Percentiles rank a stretch among this genome's conserved stretches.
These are phyloP conservation scores for Pythium dissimile DNA, from an alignment of 352 stramenopile genomes.

Conservation along the genomic window DNA sequence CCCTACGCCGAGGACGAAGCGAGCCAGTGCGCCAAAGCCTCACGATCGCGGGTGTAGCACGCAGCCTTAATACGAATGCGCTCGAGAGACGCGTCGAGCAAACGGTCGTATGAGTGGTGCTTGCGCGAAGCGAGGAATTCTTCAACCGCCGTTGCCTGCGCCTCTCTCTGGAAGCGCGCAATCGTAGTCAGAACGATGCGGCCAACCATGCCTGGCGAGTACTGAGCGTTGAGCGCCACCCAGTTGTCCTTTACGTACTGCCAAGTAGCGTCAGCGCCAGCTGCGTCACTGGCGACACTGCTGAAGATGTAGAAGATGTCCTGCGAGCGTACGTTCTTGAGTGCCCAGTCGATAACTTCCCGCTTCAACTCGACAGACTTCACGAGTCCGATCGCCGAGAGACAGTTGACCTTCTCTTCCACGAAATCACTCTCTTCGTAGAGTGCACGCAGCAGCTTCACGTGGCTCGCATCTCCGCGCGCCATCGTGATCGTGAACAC, in stretches of 20 bases:
- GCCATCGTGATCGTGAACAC: constrained; percentile 59
- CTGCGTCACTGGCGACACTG: constrained; percentile 60
- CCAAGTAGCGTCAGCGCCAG: constrained; percentile 55
- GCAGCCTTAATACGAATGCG: constrained; percentile 70
- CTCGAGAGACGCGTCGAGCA: constrained; percentile 68
- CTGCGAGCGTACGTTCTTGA: constrained; percentile 71
- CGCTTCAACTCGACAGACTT: constrained; percentile 55
- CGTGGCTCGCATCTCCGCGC: constrained; percentile 40
- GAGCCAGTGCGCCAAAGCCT: constrained; percentile 58
- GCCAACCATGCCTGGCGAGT: constrained; percentile 54
- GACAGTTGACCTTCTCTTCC: constrained; percentile 77
- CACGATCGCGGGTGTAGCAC: constrained; percentile 52
- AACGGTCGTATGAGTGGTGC: constrained; percentile 59
- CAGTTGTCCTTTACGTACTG: constrained; percentile 75
- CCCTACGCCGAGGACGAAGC: too few species aligned
- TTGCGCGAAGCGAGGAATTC: constrained; percentile 60
- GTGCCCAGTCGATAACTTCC: constrained; percentile 62
- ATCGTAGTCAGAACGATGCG: constrained; percentile 65
- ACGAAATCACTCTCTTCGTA: constrained; percentile 80
- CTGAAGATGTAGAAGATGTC: constrained; percentile 80
- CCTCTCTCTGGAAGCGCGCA: constrained; percentile 61
- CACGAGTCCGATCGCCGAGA: constrained; percentile 66
- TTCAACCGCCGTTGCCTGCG: constrained; percentile 49
- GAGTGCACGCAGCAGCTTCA: constrained; percentile 42
- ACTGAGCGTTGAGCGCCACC: constrained; percentile 58